Evolutionary conservation across 768 basidiomycete genomes (phyloP).

Genomic region (Lentinula aciculospora): DNA sequence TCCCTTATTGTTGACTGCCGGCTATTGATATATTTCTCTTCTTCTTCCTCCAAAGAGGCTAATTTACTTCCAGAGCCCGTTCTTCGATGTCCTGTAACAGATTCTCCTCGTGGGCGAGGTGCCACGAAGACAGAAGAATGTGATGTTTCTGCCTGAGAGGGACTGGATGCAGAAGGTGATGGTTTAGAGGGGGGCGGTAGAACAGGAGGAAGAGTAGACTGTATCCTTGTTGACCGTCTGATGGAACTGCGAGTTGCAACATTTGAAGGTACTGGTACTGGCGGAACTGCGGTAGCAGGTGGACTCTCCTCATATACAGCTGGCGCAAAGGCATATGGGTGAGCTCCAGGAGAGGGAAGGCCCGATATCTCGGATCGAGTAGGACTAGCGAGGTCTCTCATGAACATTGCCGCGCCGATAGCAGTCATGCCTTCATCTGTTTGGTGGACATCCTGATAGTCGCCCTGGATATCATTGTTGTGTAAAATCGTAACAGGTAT

Average conservation of each 20-base stretch:
- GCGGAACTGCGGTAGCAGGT: conserved; percentile 18
- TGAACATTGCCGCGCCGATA: conserved; percentile 43
- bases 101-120: conserved; percentile 40
- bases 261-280: conserved; percentile 13
- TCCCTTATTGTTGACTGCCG: conserved; percentile 10
- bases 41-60: conserved; percentile 60
- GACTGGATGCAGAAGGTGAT: conserved; percentile 51
- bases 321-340: conserved; percentile 47
- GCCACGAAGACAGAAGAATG: conserved; percentile 29
- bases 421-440: conserved; percentile 29
- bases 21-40: conserved; percentile 28
- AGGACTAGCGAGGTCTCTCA: conserved; percentile 28
- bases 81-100: conserved; percentile 42
- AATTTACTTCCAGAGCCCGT: conserved; percentile 54
- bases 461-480: conserved; percentile 32
- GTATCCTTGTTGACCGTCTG: conserved; percentile 43
- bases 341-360: conserved; percentile 17
- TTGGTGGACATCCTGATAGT: conserved; percentile 18
- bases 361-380: conserved; percentile 15
- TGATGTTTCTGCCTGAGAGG: conserved; percentile 17
- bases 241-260: conserved; percentile 29
- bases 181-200: conserved; percentile 59
- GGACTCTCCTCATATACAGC: conserved; percentile 27
- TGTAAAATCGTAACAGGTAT: conserved; percentile 19
- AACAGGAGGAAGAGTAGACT: conserved; percentile 59